Base-by-base conservation (phyloP, 1,284 basidiomycete genomes). In the Coniferiporia sulphurascens region DNA sequence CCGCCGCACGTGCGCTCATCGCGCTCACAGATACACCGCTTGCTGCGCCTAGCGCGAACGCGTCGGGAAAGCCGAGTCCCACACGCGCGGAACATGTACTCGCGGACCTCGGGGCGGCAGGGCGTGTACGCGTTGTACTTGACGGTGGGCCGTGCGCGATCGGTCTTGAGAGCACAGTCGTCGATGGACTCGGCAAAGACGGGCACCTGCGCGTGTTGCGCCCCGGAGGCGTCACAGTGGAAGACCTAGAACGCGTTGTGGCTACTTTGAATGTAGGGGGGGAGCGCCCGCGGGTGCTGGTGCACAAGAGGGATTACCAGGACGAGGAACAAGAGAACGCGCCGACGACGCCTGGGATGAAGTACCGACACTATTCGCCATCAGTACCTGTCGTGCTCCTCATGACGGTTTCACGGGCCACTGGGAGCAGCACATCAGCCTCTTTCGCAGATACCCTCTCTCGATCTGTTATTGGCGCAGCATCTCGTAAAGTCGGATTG, bases 321-420 rank as follows among this genome's bases (percentile, higher is more conserved):
- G 88, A 90, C 65, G 76, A 81, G 49, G 73, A 71, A 19, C 75
- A 90, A 61, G 88, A 91, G 69, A 76, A 78, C 51, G 83, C 86
- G 0, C 96, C 96, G 1, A 95, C 93, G 1, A 99, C 97, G 0
- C 97, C 97, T 0, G 97, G 97, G n/a, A 98, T 98, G 95, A 99
- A 99, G 75, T 99, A 99, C 72, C 83, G 91, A 55, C 97, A 99
- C 75, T 99, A 99, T 71, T 91, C 95, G 27, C 96, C 96, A 1
- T 78, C 85, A 1, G 85, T 93, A 10, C 92, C 93, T 1, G 89
- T 95, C 19, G 84, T 83, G 27, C 78, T 97, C 6, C 74, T 96
- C 32, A 76, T 83, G 59, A 85, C 87, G 56, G 66, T 72, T 58
- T 73, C 78, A 17, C 56, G 67, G 34, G 76, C 78, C 45, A 76